Base-by-base conservation (phyloP, 1,139 yeast species). In the Geotrichum reessii region DNA sequence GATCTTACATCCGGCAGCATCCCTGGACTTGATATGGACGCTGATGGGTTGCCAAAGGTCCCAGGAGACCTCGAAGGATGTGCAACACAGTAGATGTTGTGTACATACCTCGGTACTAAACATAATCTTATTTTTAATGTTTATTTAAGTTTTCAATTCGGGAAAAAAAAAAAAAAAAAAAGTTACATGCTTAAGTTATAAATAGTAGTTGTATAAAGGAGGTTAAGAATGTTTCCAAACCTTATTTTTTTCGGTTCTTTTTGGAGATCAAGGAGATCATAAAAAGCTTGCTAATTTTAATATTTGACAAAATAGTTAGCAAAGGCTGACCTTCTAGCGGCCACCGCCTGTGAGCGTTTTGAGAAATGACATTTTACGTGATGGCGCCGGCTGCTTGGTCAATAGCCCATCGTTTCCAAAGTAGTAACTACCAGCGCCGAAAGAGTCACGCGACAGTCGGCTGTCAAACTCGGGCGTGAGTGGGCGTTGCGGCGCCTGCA, bases 1-100 rank as follows among this genome's bases (percentile, higher is more conserved):
- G 90, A 84, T 57, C 76, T 83, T 44, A 78, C 80, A 27, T 80
- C 81, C 56, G 81, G 76, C 14, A 73, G 75, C 25, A 66, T 85
- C 65, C 85, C 86, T 1, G 86, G 86, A 0, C 76, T 82, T 53
- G 82, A 77, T 53, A 51, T 65, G 46, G 67, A 53, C 22, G 27
- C 44, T 9, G 57, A 50, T 17, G 59, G 53, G n/a, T 47, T 57
- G n/a, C 59, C 59, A 3, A 53, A 57, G 40, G 50, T 55, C 4
- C 53, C 57, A 4, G 40, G 27, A n/a, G 59, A 57, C 19, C 42
- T 57, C 11, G 59, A 57, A 11, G 55, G 55, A 46, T 57, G 59
- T 21, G 50, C 57, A 4, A 47, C 49, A 14, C 59, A 57, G 54
- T 57, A 57, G 21, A 37, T 8, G 2, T n/a, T 37, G 19, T 9